These are phyloP conservation scores for Vachellia pachyceras DNA, from an alignment of 306 rosid species.

Conservation along the genomic window DNA sequence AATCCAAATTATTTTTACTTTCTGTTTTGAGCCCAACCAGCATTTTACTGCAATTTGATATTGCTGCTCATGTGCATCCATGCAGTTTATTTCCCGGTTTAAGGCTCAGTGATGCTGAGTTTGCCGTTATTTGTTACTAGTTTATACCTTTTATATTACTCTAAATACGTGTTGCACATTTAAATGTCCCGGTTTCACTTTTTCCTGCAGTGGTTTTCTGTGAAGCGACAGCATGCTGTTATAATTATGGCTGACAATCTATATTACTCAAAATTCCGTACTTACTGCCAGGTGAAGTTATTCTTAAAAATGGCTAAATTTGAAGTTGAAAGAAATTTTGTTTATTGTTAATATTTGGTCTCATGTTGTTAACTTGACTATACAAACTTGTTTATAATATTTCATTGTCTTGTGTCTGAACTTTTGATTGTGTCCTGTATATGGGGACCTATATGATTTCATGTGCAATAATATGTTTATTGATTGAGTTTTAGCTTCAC, in stretches of 20 bases:
- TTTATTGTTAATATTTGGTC: not conserved
- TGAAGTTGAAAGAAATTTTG: conserved; percentile 8
- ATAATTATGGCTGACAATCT: conserved; percentile 82
- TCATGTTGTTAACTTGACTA: not conserved
- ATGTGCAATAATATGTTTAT: not conserved
- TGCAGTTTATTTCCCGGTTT: conserved; percentile 1
- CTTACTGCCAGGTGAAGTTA: conserved; percentile 82
- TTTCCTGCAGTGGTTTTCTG: conserved; percentile 86
- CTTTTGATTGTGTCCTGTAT: conserved; percentile 12
- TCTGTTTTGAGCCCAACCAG: not conserved
- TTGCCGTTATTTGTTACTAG: not conserved
- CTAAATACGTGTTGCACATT: conserved; percentile 5
- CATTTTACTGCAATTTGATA: conserved; percentile 12
- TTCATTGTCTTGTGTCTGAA: conserved; percentile 16
- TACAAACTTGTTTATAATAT: conserved; percentile 16
- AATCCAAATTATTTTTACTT: conserved; percentile 4
- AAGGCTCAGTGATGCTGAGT: conserved; percentile 3
- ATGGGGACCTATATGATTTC: not conserved
- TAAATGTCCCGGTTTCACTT: conserved; percentile 32
- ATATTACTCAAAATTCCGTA: conserved; percentile 85
- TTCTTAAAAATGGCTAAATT: not conserved
- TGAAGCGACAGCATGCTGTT: conserved; percentile 96
- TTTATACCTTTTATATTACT: not conserved
- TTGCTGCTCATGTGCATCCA: conserved; percentile 19
- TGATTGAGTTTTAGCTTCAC: not conserved